A percentile compares a stretch with the other conserved stretches of the same genome.
Conservation (phyloP, 2,329 filamentous ascomycete species). For the Aspergillus jensenii region DNA sequence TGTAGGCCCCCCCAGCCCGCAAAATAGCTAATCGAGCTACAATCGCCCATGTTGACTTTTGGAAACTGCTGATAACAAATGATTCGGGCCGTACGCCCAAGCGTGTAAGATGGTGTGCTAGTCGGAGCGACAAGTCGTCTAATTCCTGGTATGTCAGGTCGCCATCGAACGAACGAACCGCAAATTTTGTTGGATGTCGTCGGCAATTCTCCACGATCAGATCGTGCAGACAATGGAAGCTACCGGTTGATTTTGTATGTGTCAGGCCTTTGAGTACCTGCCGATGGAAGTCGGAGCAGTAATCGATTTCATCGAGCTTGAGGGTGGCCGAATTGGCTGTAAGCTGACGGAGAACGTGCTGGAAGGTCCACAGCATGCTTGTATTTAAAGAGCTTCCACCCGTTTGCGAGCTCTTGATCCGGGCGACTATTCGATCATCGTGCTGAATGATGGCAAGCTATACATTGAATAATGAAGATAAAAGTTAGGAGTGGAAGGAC, state of each 20-base stretch:
- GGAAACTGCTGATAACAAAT: background rate
- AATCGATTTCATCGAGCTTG: background rate
- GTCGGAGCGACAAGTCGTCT: background rate
- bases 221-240: background rate
- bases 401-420: background rate
- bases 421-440: background rate
- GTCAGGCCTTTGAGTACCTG: background rate
- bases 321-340: background rate
- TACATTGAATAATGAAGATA: too few relatives aligned
- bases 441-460: too few relatives aligned
- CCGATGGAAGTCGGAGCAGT: background rate
- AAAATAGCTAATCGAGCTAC: background rate
- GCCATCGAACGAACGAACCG: background rate
- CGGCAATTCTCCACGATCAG: background rate
- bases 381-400: background rate
- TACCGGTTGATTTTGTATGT: background rate
- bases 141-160: background rate
- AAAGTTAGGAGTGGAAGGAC: too few relatives aligned
- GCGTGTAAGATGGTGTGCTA: background rate
- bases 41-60: background rate
- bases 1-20: background rate
- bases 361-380: background rate
- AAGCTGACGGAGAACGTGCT: background rate
- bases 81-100: background rate
- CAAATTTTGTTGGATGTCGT: background rate